phyloP scores from a whole-genome alignment of 1,284 basidiomycete genomes.

The Puccinia novopanici region DNA sequence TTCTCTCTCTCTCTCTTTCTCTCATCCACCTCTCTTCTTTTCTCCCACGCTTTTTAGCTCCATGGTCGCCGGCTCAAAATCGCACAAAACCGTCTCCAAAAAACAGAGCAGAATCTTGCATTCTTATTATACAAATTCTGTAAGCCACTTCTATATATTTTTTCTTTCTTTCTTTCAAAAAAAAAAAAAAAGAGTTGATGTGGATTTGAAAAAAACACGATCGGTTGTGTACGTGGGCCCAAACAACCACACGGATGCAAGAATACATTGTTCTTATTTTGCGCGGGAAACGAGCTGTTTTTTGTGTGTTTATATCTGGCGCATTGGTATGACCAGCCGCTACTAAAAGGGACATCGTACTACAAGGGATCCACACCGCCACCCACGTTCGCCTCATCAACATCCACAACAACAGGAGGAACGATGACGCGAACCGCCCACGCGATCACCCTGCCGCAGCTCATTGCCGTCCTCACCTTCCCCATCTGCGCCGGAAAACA shows the following conservation, averaged over 20 bases:
- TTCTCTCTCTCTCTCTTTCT: background rate
- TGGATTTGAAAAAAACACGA: no score
- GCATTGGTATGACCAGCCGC: slow-evolving; percentile 47
- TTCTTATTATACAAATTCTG: slow-evolving; percentile 51
- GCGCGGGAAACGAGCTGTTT: slow-evolving; percentile 96
- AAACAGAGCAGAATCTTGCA: slow-evolving; percentile 49
- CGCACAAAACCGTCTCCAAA: slow-evolving; percentile 57
- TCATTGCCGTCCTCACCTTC: slow-evolving; percentile 69
- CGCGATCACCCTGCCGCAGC: slow-evolving; percentile 75
- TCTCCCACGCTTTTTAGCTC: slow-evolving; percentile 66
- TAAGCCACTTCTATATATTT: no score
- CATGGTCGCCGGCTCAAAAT: slow-evolving; percentile 83
- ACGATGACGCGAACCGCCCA: background rate
- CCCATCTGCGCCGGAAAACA: slow-evolving; percentile 84
- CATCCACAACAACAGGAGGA: background rate
- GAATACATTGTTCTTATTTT: slow-evolving; percentile 82
- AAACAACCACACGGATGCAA: background rate
- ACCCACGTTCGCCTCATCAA: background rate
- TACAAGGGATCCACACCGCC: background rate
- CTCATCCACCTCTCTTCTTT: background rate
- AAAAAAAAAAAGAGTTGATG: no score
- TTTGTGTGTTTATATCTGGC: slow-evolving; percentile 91
- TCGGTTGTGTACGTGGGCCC: background rate
- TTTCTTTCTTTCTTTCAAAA: background rate
- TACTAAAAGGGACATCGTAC: background rate